phyloP scores from a whole-genome alignment of 1,139 yeast species.

The Diutina scorzettiae region DNA sequence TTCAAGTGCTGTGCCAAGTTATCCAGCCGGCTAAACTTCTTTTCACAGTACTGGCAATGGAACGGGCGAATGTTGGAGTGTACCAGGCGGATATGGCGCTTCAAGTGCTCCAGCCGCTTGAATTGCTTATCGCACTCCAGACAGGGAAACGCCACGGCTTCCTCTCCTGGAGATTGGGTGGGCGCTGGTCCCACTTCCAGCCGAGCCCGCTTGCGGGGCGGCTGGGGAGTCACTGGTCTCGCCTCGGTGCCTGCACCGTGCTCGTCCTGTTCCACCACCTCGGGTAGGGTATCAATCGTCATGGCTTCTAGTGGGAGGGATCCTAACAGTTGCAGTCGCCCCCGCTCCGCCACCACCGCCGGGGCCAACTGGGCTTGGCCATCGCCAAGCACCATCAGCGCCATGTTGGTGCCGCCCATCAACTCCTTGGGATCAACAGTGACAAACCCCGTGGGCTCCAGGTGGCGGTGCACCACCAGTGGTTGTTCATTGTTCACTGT shows the following conservation, averaged over 20 bases:
- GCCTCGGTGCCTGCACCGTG: neutral
- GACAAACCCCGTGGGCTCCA: neutral
- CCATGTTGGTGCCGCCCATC: conserved; percentile 5
- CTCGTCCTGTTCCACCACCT: neutral
- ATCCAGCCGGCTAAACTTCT: conserved; percentile 35
- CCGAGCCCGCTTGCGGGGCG: conserved; percentile 5
- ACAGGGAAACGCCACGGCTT: conserved; percentile 24
- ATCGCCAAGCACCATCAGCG: neutral
- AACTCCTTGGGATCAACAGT: conserved; percentile 6
- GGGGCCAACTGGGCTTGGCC: neutral
- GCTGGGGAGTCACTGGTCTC: neutral
- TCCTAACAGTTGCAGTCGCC: conserved; percentile 5
- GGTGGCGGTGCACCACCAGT: neutral
- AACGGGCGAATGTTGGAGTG: conserved; percentile 38
- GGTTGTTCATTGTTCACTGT: neutral
- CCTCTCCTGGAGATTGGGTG: neutral
- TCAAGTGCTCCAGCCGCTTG: conserved; percentile 37
- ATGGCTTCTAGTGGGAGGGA: neutral
- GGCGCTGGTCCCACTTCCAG: neutral
- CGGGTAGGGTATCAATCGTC: neutral
- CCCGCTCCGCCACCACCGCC: conserved; percentile 3
- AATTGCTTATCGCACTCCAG: conserved; percentile 34
- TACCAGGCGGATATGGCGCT: conserved; percentile 36
- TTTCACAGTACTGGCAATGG: conserved; percentile 38
- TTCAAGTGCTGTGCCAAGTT: conserved; percentile 39